Evolutionary conservation across 1,284 basidiomycete genomes (phyloP).

Genomic region (Pseudozyma tsukubaensis): DNA sequence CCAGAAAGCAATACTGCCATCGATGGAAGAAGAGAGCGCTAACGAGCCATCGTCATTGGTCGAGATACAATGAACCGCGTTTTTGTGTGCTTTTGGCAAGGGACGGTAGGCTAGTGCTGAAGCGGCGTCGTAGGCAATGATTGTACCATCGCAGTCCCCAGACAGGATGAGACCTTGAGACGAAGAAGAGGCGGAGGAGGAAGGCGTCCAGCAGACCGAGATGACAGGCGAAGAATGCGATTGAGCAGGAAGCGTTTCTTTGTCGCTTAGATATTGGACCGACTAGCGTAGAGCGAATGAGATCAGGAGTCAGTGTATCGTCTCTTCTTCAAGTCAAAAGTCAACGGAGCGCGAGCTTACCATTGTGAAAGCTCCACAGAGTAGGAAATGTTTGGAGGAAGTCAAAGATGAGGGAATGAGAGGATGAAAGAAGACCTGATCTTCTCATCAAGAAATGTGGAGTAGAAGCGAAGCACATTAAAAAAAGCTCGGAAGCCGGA

Average conservation of each 20-base stretch:
- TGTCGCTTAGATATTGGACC: constrained; percentile 48
- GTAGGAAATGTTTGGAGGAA: no score
- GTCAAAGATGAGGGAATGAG: no score
- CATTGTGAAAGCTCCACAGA: background rate
- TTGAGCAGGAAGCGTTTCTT: constrained; percentile 27
- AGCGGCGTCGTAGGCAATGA: constrained; percentile 27
- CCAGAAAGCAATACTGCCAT: constrained; percentile 44
- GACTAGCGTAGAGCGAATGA: constrained; percentile 15
- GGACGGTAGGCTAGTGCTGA: constrained; percentile 11
- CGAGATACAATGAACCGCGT: constrained; percentile 35
- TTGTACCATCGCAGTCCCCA: constrained; percentile 21
- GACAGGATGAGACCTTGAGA: constrained; percentile 28
- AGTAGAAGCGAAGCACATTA: no score
- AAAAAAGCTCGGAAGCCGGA: no score
- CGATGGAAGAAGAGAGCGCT: constrained; percentile 29
- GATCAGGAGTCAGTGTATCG: background rate
- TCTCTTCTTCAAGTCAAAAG: background rate
- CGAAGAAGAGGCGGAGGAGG: constrained; percentile 14
- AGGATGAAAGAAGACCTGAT: no score
- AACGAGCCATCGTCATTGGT: constrained; percentile 7
- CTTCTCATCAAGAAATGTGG: no score
- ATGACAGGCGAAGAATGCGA: constrained; percentile 34
- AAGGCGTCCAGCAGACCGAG: constrained; percentile 36
- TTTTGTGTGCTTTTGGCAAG: constrained; percentile 21
- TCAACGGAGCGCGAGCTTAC: background rate